Base-by-base conservation (phyloP, 2,329 filamentous ascomycete genomes). In the Nakataea oryzae region DNA sequence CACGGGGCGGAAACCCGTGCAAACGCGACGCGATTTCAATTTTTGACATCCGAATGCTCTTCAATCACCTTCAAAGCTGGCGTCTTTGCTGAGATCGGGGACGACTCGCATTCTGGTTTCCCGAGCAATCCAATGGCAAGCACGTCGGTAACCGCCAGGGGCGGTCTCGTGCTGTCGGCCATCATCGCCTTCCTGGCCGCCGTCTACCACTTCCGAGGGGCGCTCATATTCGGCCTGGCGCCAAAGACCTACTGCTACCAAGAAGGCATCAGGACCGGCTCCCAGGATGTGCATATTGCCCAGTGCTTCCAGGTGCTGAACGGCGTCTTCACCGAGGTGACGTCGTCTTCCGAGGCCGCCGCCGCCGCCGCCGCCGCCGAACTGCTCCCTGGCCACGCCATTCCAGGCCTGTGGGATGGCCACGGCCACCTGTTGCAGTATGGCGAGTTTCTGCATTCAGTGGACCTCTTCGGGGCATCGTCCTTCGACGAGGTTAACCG, bases 391-490 rank as follows among this genome's bases (percentile, higher is more conserved):
- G 85, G 85, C 0, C 79, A 83, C 66, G 86, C 82, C 1, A 81
- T 88, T 29, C 87, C 87, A 0, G 87, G 87, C 0, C 75, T 90
- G 1, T 89, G 86, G 82, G 87, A 90, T 66, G 86, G 86, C 0
- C 87, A 90, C 70, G 87, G 85, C 0, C 87, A 90, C 69, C 73
- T 90, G 58, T 70, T 86, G 24, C 80, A 82, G 66, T 89, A 87
- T 69, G 87, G 74, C 60, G 86, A 89, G 72, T 86, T 87, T 67
- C 74, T 89, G 50, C 81, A 86, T 67, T 86, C 84, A 5, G 86
- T 86, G 0, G 80, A 86, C 66, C 73, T 90, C 3, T 87, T 88
- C 67, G 86, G 83, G 0, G 75, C 81, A 0, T 64, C 73, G n/a
- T 81, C 80, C 6, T 75, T 86, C 64, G 75, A 77, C 0, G 82